phyloP scores from a whole-genome alignment of 2,329 filamentous ascomycete species.

The Nothomitra cinnamomea region DNA sequence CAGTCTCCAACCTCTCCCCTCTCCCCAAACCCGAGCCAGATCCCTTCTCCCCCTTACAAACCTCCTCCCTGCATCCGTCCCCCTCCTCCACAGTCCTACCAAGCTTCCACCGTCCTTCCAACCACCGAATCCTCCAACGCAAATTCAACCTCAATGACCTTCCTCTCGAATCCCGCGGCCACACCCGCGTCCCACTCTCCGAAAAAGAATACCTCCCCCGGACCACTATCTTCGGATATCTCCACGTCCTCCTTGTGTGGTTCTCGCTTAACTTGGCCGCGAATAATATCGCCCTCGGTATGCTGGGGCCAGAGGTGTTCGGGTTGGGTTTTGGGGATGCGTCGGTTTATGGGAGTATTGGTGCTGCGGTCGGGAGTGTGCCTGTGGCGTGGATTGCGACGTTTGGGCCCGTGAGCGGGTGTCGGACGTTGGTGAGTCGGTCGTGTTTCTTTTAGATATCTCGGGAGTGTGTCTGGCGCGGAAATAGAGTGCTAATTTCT shows the following conservation, averaged over 20 bases:
- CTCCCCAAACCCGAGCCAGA: no score
- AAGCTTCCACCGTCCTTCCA: no score
- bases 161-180: background rate
- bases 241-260: slow-evolving; percentile 41
- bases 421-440: slow-evolving; percentile 37
- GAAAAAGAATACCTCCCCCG: background rate
- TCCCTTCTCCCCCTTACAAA: no score
- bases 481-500: background rate
- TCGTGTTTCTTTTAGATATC: background rate
- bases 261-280: slow-evolving; percentile 44
- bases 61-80: no score
- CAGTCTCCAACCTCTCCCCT: no score
- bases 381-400: slow-evolving; percentile 42
- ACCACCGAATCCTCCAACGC: no score
- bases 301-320: slow-evolving; percentile 42
- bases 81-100: no score
- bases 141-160: no score
- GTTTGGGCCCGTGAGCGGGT: slow-evolving; percentile 43
- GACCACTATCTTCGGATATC: slow-evolving; percentile 24
- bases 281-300: slow-evolving; percentile 47
- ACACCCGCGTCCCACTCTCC: no score
- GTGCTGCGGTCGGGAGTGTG: slow-evolving; percentile 35
- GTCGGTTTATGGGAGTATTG: slow-evolving; percentile 38
- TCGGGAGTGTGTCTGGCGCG: no score
- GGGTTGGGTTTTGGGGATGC: slow-evolving; percentile 40